Base-by-base conservation (phyloP, 345 rosid species). In the Arabis alpina region DNA sequence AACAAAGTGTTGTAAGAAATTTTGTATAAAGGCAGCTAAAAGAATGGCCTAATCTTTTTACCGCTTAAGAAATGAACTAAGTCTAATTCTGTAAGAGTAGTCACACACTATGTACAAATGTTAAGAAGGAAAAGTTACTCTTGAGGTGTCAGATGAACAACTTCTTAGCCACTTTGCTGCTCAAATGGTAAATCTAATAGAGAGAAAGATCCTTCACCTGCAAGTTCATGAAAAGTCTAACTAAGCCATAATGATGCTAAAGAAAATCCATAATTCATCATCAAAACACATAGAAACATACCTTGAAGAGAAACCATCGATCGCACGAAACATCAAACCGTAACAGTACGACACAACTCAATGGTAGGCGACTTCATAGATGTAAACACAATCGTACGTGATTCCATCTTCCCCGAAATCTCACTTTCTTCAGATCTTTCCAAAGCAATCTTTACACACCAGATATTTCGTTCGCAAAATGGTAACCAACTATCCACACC, bases 371-470 rank as follows among this genome's bases (percentile, higher is more conserved):
- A 16, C 2, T 5, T 36, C 3, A 0, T 2, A 0, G 44, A 3
- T 13, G 23, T 40, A 41, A 59, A 4, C 7, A 59, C 36, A 41
- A 19, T 2, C 7, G 13, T 1, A 11, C 13, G 12, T 12, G 64
- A 59, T 4, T 41, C 64, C 12, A 59, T 6, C 11, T 59, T 24
- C 7, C 64, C 64, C 64, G 36, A 59, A 24, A 41, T 24, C 12
- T 8, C 23, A 58, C 47, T 32, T 10, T 3, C 27, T 11, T 40
- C 2, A 43, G 9, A n/a, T 58, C 6, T 23, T 58, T 58, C 48
- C 63, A 23, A 12, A 7, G 6, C 10, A 3, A 58, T 58, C 64
- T 58, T 34, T 27, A 53, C 42, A 0, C 61, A 55, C 61, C 13
- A 53, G 30, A 53, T 28, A 34, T 53, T 37, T 28, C 3, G 27